Percentiles rank a stretch among this genome's conserved stretches.
These are phyloP conservation scores for Conidiobolus incongruus DNA, from an alignment of 371 early-diverging fungal genomes.

Conservation along the genomic window DNA sequence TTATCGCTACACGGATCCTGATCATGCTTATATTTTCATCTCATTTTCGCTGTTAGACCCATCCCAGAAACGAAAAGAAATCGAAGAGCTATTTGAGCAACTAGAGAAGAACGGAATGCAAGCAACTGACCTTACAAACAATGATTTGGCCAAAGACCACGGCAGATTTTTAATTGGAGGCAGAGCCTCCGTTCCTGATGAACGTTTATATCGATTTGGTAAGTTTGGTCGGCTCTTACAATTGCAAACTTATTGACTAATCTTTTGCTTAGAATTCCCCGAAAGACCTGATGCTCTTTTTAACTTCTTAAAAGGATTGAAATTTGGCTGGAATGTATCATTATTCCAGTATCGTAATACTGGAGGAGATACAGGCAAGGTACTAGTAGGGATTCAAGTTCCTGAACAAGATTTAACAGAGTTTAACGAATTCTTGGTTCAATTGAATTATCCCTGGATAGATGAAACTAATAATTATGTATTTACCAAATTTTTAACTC, in stretches of 20 bases:
- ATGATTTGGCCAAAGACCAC: constrained; percentile 88
- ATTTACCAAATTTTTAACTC: constrained; percentile 44
- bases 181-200: constrained; percentile 31
- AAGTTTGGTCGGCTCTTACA: constrained; percentile 1
- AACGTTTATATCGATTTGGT: constrained; percentile 75
- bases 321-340: constrained; percentile 66
- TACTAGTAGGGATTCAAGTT: constrained; percentile 82
- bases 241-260: neutral
- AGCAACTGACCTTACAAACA: constrained; percentile 58
- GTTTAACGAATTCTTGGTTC: constrained; percentile 41
- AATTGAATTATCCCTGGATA: constrained; percentile 55
- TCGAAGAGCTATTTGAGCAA: constrained; percentile 28
- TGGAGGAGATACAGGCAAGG: constrained; percentile 85
- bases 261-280: constrained; percentile 43
- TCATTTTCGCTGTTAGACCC: constrained; percentile 46
- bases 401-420: constrained; percentile 28
- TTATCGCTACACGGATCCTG: constrained; percentile 64
- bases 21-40: constrained; percentile 66
- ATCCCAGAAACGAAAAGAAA: constrained; percentile 29
- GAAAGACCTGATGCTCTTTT: constrained; percentile 83
- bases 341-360: constrained; percentile 92
- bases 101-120: constrained; percentile 35
- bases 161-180: constrained; percentile 85
- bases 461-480: constrained; percentile 82
- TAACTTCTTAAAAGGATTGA: constrained; percentile 50